Base-by-base conservation (phyloP, 2,329 filamentous ascomycete species). In the Fonsecaea pedrosoi region DNA sequence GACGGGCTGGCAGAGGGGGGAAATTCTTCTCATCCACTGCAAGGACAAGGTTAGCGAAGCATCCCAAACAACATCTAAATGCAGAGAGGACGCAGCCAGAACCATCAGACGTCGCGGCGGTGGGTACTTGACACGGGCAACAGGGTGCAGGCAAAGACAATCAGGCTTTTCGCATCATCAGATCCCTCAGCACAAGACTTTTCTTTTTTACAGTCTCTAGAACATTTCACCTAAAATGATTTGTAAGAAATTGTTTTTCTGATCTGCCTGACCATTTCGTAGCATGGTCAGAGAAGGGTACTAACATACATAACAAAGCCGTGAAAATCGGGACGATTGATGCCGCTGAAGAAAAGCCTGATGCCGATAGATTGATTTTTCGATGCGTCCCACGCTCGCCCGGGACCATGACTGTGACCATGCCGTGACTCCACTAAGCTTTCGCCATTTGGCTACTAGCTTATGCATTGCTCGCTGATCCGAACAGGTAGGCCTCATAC, bases 221-320 rank as follows among this genome's bases (percentile, higher is more conserved):
- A 59, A 60, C 62, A 60, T 69, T 53, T 59, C 42, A 63, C 62
- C 68, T 65, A 69, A 62, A 67, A 66, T 65, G 55, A 63, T 63
- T 59, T 66, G 69, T 71, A 65, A 72, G 69, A 72, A 63, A 48
- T 66, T 67, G 62, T 62, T 70, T 70, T 72, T 71, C 45, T 71
- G 60, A 67, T 72, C 67, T 71, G 65, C 67, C 69, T 66, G 67
- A 65, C 67, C 61, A 45, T 54, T 50, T 40, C 61, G 66, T 66
- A 66, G 50, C 45, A 54, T 63, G 60, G 66, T 57, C 66, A 67
- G 59, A 56, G 62, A 68, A 67, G 80, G 80, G 81, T 78, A 79
- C 82, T 82, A 82, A 82, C 81, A 78, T 82, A 82, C 81, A 82
- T 81, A 77, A 74, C 63, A 69, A 65, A 66, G 59, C 64, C 65